Percentiles rank a stretch among this genome's conserved stretches.
Evolutionary conservation across 306 rosid species (phyloP).

Genomic region (Prunus dulcis): DNA sequence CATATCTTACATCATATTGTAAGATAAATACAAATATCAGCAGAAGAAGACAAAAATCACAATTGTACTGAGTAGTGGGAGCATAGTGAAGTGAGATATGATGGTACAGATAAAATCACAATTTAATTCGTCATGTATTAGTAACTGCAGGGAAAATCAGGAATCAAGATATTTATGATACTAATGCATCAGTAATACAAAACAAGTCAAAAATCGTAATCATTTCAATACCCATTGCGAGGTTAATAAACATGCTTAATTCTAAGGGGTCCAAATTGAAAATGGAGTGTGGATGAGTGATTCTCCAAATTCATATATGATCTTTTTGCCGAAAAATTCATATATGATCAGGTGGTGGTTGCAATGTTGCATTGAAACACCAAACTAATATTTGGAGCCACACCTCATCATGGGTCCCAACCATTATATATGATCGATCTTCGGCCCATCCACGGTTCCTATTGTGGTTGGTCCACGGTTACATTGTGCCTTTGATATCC

Average conservation of each 20-base stretch:
- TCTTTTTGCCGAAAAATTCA: not conserved
- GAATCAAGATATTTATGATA: no score
- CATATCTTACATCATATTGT: not conserved
- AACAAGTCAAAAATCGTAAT: no score
- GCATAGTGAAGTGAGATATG: not conserved
- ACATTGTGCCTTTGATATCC: slow-evolving; percentile 13
- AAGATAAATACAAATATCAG: not conserved
- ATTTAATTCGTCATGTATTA: no score
- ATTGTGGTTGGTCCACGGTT: slow-evolving; percentile 34
- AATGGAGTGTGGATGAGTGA: slow-evolving; percentile 3
- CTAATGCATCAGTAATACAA: accelerated
- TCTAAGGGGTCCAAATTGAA: not conserved
- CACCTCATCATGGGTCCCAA: slow-evolving; percentile 25
- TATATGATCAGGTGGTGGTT: slow-evolving; percentile 30
- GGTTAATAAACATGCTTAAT: not conserved
- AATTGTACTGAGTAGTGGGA: not conserved
- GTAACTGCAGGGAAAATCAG: no score
- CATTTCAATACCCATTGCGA: no score
- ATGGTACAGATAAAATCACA: no score
- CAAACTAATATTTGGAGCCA: not conserved
- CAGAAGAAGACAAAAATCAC: not conserved
- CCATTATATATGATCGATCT: slow-evolving; percentile 7
- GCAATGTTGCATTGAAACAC: slow-evolving; percentile 29
- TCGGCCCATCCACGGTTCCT: slow-evolving; percentile 20
- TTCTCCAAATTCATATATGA: slow-evolving; percentile 4